A percentile compares a stretch with the other conserved stretches of the same genome.
Conservation (phyloP, 2,329 filamentous ascomycete species). For the Fusarium citri region DNA sequence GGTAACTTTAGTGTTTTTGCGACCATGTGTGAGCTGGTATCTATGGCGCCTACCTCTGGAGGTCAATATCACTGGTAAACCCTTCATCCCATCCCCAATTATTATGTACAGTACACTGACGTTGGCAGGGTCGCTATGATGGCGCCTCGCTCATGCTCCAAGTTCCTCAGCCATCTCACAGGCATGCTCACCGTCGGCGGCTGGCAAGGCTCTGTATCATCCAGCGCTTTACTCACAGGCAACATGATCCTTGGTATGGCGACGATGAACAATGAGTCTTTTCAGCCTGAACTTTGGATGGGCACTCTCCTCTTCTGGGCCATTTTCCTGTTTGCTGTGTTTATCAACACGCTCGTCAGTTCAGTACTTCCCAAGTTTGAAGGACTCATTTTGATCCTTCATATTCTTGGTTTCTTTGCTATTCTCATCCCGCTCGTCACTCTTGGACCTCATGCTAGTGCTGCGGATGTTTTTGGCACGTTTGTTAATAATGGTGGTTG, state of each 20-base stretch:
- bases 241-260: constrained; percentile 57
- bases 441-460: constrained; percentile 48
- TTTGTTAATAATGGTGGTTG: constrained; percentile 60
- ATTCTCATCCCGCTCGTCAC: constrained; percentile 49
- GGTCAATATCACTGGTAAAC: constrained; percentile 67
- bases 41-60: constrained; percentile 62
- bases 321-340: constrained; percentile 58
- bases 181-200: constrained; percentile 63
- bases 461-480: constrained; percentile 56
- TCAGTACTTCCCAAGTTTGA: constrained; percentile 62
- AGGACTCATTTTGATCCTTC: constrained; percentile 61
- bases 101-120: accelerated
- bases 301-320: constrained; percentile 62
- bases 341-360: constrained; percentile 63
- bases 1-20: constrained; percentile 59
- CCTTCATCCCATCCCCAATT: accelerated
- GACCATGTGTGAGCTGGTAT: constrained; percentile 56
- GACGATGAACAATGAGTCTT: constrained; percentile 50
- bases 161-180: constrained; percentile 64
- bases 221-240: constrained; percentile 57
- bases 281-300: constrained; percentile 58
- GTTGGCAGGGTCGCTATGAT: constrained; percentile 61
- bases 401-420: constrained; percentile 54
- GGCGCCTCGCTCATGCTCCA: constrained; percentile 59
- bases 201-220: constrained; percentile 54